phyloP scores from a whole-genome alignment of 306 rosid species.

The apple (Malus domestica) region DNA sequence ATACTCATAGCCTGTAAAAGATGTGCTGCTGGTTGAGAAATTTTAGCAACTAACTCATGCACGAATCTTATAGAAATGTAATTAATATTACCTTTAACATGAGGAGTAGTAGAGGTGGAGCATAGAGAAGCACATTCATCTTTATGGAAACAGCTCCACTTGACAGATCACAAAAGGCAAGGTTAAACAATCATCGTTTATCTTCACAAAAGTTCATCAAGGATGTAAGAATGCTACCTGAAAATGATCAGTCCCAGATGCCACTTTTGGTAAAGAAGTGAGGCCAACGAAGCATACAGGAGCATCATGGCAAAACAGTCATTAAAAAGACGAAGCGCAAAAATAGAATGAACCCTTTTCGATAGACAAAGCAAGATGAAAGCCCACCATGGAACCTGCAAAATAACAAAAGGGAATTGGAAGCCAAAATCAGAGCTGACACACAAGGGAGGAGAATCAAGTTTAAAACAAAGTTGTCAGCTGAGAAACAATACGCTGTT shows the following conservation, averaged over 20 bases:
- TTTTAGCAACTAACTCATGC: background rate
- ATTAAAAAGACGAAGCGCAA: slow-evolving; percentile 83
- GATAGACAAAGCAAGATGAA: slow-evolving; percentile 72
- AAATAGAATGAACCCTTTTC: slow-evolving; percentile 89
- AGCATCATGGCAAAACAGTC: slow-evolving; percentile 79
- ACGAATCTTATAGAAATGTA: background rate
- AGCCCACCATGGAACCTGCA: slow-evolving; percentile 89
- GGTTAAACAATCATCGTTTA: slow-evolving; percentile 13
- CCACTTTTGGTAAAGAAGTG: slow-evolving; percentile 61
- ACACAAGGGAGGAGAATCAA: background rate
- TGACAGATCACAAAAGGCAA: slow-evolving; percentile 23
- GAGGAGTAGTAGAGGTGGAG: slow-evolving; percentile 75
- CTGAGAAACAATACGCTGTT: background rate
- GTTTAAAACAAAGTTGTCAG: background rate
- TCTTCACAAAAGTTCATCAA: background rate
- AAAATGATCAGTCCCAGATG: slow-evolving; percentile 81
- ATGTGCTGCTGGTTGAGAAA: slow-evolving; percentile 16
- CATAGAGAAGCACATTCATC: slow-evolving; percentile 96
- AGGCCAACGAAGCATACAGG: slow-evolving; percentile 67
- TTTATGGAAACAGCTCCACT: slow-evolving; percentile 88
- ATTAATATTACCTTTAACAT: slow-evolving; percentile 66
- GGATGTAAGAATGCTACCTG: slow-evolving; percentile 45
- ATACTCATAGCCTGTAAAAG: slow-evolving; percentile 68
- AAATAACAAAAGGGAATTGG: slow-evolving; percentile 7
- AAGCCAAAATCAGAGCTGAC: slow-evolving; percentile 5